Base-by-base conservation (phyloP, 1,284 basidiomycete genomes). In the Fereydounia khargensis region DNA sequence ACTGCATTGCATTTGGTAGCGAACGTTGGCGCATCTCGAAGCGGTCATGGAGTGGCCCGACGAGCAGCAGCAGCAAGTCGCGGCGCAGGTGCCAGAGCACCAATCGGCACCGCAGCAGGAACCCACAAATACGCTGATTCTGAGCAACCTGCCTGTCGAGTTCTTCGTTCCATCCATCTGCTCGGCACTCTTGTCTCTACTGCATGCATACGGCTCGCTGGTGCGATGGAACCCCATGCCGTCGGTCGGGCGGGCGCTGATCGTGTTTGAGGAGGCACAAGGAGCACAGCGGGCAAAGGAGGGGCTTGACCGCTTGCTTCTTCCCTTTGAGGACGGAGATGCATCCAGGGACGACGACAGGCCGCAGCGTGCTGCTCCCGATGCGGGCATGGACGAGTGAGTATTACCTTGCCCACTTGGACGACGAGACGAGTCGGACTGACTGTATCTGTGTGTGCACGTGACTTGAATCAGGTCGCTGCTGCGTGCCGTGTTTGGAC, bases 121-220 rank as follows among this genome's bases (percentile, higher is more conserved):
- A 7, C 39, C 47, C 11, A 63, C 66, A 8, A 70, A 74, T 22
- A 68, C 71, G 7, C 54, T 74, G 5, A 67, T 70, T 34, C 48
- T 74, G 27, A 56, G 63, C 24, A 63, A 65, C 31, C 39, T 74
- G 13, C 71, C 71, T 11, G 36, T 55, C 10, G 64, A 61, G 20
- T 68, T 74, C 39, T 74, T 74, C 52, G 57, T 59, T 25, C 45
- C 53, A 6, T 51, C 47, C 30, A 60, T 68, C 28, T 57, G 56
- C 50, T 60, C 63, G 21, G 39, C 61, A 24, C 46, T 70, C 11
- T 51, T 63, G 4, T 66, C 59, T 23, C 50, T 73, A 18, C 53
- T 74, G 35, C 58, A 64, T 21, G 64, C 67, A 8, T 70, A 70
- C 35, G 72, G 72, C 4, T 33, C 56, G 1, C 44, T 74, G 47